A percentile compares a stretch with the other conserved stretches of the same genome.
Evolutionary conservation across 108 stramenopile genomes (phyloP).

Genomic region (Cyclotella kingstonii): DNA sequence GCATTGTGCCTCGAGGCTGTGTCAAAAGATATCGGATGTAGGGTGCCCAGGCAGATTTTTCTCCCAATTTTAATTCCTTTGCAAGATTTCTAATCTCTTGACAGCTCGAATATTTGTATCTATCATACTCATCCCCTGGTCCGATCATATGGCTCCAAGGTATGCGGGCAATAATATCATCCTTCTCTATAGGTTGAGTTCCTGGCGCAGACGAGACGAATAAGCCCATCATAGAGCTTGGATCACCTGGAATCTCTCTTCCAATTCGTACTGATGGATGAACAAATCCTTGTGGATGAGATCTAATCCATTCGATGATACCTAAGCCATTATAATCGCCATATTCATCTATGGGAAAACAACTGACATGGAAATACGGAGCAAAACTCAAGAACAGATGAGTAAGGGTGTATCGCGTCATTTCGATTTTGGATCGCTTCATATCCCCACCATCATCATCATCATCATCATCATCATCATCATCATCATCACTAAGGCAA

Average conservation of each 20-base stretch:
- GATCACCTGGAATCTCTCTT: slow-evolving; percentile 35
- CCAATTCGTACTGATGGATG: slow-evolving; percentile 41
- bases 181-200: slow-evolving; percentile 26
- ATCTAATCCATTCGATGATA: slow-evolving; percentile 38
- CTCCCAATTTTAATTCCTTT: slow-evolving; percentile 36
- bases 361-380: slow-evolving; percentile 35
- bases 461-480: too few relatives aligned
- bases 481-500: too few relatives aligned
- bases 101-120: slow-evolving; percentile 22
- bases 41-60: slow-evolving; percentile 25
- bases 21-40: slow-evolving; percentile 45
- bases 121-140: slow-evolving; percentile 26
- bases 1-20: slow-evolving; percentile 28
- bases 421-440: slow-evolving; percentile 17
- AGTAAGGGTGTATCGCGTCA: slow-evolving; percentile 22
- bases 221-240: slow-evolving; percentile 23
- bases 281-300: slow-evolving; percentile 27
- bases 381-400: slow-evolving; percentile 5
- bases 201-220: slow-evolving; percentile 25
- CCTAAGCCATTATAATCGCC: slow-evolving; percentile 45
- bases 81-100: slow-evolving; percentile 30
- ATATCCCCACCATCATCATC: slow-evolving; percentile 41
- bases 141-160: slow-evolving; percentile 41
- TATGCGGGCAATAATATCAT: slow-evolving; percentile 35
- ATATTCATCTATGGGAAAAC: slow-evolving; percentile 38